Conservation (phyloP, 2,329 filamentous ascomycete genomes). For the Myriosclerotinia curreyana region DNA sequence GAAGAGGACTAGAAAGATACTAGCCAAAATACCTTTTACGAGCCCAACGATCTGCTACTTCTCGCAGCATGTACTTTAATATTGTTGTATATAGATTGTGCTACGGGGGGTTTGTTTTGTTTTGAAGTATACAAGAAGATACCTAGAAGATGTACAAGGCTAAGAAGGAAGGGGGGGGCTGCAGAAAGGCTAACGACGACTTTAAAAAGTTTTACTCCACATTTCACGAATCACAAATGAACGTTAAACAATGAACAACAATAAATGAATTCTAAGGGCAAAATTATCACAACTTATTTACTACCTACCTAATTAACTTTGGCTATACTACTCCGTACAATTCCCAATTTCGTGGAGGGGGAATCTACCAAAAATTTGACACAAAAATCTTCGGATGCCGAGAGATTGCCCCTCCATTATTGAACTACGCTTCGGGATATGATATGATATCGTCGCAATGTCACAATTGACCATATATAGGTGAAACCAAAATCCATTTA, state of each 20-base stretch:
- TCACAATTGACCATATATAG: not conserved
- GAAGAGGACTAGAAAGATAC: constrained; percentile 26
- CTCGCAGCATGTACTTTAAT: constrained; percentile 50
- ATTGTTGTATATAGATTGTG: constrained; percentile 11
- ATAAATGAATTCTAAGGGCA: not conserved
- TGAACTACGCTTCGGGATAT: not conserved
- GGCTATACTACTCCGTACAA: too few species aligned
- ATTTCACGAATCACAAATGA: not conserved
- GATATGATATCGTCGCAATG: not conserved
- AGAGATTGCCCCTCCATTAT: constrained; percentile 4
- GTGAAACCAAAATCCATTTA: not conserved
- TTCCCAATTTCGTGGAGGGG: not conserved
- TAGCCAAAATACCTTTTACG: constrained; percentile 46
- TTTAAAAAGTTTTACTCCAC: not conserved
- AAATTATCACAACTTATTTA: too few species aligned
- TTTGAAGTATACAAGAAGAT: not conserved
- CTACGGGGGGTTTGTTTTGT: not conserved
- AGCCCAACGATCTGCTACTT: constrained; percentile 50
- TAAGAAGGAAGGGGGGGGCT: too few species aligned
- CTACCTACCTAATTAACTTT: too few species aligned
- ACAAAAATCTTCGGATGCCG: constrained; percentile 9
- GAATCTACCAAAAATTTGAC: not conserved
- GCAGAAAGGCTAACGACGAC: not conserved
- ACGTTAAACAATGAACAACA: not conserved
- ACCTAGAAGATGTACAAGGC: too few species aligned